Percentiles rank a stretch among this genome's conserved stretches.
Evolutionary conservation across 257 asterid species (phyloP).

Genomic region (Solanum pinnatisectum): DNA sequence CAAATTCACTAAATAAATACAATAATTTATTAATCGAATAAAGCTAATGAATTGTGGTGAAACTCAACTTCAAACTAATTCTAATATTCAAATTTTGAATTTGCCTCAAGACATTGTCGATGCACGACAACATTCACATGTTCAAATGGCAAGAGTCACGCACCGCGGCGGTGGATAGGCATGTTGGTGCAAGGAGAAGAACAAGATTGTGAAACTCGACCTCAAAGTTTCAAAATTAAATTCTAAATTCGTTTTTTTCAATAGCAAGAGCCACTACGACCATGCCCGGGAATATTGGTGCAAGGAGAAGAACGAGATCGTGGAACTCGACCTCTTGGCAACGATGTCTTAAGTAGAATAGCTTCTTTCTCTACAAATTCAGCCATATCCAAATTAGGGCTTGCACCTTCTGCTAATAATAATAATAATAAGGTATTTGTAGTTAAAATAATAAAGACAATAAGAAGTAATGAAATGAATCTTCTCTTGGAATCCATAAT

Average conservation of each 20-base stretch:
- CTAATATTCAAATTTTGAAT: not conserved
- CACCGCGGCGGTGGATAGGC: not conserved
- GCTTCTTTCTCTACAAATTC: not conserved
- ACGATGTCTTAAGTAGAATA: constrained; percentile 11
- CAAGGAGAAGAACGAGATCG: constrained; percentile 35
- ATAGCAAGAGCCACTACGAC: constrained; percentile 13
- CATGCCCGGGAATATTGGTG: constrained; percentile 36
- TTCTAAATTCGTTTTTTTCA: not conserved
- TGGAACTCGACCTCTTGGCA: constrained; percentile 43
- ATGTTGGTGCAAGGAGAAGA: not conserved
- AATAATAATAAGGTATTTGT: not conserved
- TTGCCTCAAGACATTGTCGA: not conserved
- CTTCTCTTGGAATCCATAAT: constrained; percentile 16
- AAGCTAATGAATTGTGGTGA: not conserved
- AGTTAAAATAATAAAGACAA: not conserved
- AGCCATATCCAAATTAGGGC: constrained; percentile 13
- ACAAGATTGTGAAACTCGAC: not conserved
- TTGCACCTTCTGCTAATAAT: constrained; percentile 16
- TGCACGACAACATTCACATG: not conserved
- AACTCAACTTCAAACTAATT: not conserved
- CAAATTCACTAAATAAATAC: not conserved
- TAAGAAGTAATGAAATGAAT: not conserved
- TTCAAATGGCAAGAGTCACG: not conserved
- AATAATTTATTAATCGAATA: not conserved
- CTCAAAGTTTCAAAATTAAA: not conserved